Evolutionary conservation across 2,329 filamentous ascomycete genomes (phyloP).

Genomic region (Lasiodiplodia gonubiensis): DNA sequence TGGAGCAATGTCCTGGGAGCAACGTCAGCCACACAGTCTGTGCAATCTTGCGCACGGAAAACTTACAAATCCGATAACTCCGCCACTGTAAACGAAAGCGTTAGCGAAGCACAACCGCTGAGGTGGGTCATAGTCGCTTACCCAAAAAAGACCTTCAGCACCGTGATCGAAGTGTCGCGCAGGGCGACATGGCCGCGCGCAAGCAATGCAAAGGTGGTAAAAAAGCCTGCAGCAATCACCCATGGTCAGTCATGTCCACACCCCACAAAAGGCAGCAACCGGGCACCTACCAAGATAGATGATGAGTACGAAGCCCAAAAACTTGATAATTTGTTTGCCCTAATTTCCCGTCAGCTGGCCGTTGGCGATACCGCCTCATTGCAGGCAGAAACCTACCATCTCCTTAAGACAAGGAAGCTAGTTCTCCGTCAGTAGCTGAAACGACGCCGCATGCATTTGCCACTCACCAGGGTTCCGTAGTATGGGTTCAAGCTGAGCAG

Average conservation of each 20-base stretch:
- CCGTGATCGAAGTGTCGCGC: constrained; percentile 73
- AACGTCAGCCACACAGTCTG: constrained; percentile 14
- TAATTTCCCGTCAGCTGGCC: constrained; percentile 39
- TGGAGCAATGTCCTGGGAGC: constrained; percentile 51
- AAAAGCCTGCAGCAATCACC: constrained; percentile 66
- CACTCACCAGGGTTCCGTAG: constrained; percentile 74
- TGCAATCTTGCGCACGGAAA: not conserved
- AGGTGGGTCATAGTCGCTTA: constrained; percentile 35
- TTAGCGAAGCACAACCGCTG: constrained; percentile 29
- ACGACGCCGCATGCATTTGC: not conserved
- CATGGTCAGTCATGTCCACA: not conserved
- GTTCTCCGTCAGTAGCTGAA: constrained; percentile 21
- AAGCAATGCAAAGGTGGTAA: constrained; percentile 83
- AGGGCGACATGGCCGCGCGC: constrained; percentile 72
- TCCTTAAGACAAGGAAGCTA: constrained; percentile 87
- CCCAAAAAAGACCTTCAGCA: constrained; percentile 83
- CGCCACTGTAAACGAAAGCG: constrained; percentile 12
- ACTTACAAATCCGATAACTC: constrained; percentile 69
- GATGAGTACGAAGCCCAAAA: constrained; percentile 76
- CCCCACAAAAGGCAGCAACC: constrained; percentile 12
- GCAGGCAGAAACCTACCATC: constrained; percentile 64
- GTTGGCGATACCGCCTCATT: not conserved
- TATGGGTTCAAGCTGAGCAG: constrained; percentile 86
- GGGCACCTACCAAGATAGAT: constrained; percentile 70
- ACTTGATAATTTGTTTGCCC: constrained; percentile 88